Evolutionary conservation across 192 early-diverging fungal genomes (phyloP).

Genomic region (Umbelopsis sp.): DNA sequence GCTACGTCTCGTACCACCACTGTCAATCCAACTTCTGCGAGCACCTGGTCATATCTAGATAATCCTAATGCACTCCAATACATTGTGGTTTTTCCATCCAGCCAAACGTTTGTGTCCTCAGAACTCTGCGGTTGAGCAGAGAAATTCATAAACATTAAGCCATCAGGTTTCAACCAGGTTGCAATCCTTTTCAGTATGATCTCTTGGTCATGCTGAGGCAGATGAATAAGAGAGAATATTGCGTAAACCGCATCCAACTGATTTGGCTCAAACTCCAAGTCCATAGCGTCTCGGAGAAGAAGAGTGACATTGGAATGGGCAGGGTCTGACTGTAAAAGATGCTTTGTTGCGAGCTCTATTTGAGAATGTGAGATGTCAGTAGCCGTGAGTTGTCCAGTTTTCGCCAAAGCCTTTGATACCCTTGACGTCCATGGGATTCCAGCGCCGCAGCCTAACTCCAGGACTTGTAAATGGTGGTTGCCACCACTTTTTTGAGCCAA

Average conservation of each 20-base stretch:
- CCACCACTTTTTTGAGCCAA: neutral
- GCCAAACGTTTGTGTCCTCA: neutral
- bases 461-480: neutral
- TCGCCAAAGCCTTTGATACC: neutral
- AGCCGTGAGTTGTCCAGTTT: neutral
- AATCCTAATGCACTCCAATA: constrained; percentile 1
- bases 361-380: neutral
- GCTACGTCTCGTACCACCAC: neutral
- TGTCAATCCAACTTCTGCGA: neutral
- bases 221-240: neutral
- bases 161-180: neutral
- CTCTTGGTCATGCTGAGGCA: neutral
- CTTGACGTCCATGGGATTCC: neutral
- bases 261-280: neutral
- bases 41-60: neutral
- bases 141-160: constrained; percentile 8
- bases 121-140: neutral
- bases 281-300: neutral
- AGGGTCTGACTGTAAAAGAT: neutral
- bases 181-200: neutral
- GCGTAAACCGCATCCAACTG: neutral
- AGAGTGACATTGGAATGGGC: neutral
- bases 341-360: neutral
- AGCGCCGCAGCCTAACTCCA: constrained; percentile 5
- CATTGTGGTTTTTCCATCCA: constrained; percentile 1